These are phyloP conservation scores for Filobasidium wieringae DNA, from an alignment of 768 basidiomycete species.

Conservation along the genomic window DNA sequence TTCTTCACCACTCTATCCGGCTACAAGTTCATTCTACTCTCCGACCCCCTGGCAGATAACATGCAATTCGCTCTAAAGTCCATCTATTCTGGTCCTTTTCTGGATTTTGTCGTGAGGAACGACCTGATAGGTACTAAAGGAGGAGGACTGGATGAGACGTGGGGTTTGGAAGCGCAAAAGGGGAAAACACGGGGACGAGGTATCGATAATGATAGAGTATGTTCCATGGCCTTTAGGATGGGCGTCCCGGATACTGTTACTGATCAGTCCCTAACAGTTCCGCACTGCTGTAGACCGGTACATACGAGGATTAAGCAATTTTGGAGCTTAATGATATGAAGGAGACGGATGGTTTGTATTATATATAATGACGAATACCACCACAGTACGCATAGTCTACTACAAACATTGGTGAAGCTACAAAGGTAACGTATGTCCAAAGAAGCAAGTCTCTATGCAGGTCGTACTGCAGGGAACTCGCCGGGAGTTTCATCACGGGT, in stretches of 20 bases:
- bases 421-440: too few relatives aligned
- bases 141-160: background rate
- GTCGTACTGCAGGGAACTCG: too few relatives aligned
- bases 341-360: too few relatives aligned
- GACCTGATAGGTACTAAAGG: conserved; percentile 50
- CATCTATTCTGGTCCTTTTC: conserved; percentile 82
- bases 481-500: too few relatives aligned
- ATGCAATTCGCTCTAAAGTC: conserved; percentile 71
- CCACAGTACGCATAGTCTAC: too few relatives aligned
- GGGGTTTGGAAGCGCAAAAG: conserved; percentile 53
- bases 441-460: too few relatives aligned
- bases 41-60: conserved; percentile 71
- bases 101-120: conserved; percentile 87
- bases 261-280: conserved; percentile 22
- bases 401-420: too few relatives aligned
- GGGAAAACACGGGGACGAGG: conserved; percentile 49
- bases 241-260: background rate
- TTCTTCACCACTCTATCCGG: conserved; percentile 81
- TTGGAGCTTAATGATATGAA: conserved; percentile 17
- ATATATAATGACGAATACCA: too few relatives aligned
- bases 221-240: conserved; percentile 1
- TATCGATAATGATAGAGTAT: conserved; percentile 73
- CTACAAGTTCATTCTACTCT: conserved; percentile 91
- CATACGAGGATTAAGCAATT: conserved; percentile 36
- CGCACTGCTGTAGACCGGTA: conserved; percentile 36